Evolutionary conservation across 805 yeast genomes (phyloP), one percentile per base, ranked within the genome.

Genomic region (Candida yuanshanica): DNA sequence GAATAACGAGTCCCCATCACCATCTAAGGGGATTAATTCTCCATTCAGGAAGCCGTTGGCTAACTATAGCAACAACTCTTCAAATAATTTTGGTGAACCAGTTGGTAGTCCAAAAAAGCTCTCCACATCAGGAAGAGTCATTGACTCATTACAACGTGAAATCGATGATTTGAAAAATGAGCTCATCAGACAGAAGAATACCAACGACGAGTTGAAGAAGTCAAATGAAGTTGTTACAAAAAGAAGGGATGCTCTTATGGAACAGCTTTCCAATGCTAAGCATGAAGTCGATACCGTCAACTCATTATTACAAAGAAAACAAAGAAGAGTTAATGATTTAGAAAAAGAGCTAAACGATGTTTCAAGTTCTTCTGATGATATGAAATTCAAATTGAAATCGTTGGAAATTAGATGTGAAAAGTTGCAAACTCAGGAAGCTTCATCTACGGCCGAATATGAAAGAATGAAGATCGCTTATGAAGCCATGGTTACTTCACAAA

Each of bases 211-310:
- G 35, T 66, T 74, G 48, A 76, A 74, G 49, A 78, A 77, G 58
- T 75, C 79, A 45, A 65, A 70, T 51, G 69, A 75, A 38, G 62
- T 70, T 22, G 53, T 70, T 39, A 49, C 70, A 48, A 61, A 69
- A 53, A 69, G 76, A 60, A 65, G 79, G 51, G 79, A 75, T 49
- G 65, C 72, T 41, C 64, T 74, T 39, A 70, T 77, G 26, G 87
- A 81, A 51, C 84, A 80, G 59, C 60, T 81, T 45, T 77, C 87
- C 23, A 80, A 79, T 47, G 67, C 83, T 29, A 82, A 82, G 59
- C 90, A 83, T 58, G 91, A 87, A 53, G 81, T 81, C 51, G 89
- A 84, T 48, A 81, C 81, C 66, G 68, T 83, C 33, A 81, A 75
- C 52, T 78, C 88, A 1, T 63, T 84, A 47, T 62, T 86, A 44